Conservation (phyloP, 208 protist species). For the Crithidia fasciculata region DNA sequence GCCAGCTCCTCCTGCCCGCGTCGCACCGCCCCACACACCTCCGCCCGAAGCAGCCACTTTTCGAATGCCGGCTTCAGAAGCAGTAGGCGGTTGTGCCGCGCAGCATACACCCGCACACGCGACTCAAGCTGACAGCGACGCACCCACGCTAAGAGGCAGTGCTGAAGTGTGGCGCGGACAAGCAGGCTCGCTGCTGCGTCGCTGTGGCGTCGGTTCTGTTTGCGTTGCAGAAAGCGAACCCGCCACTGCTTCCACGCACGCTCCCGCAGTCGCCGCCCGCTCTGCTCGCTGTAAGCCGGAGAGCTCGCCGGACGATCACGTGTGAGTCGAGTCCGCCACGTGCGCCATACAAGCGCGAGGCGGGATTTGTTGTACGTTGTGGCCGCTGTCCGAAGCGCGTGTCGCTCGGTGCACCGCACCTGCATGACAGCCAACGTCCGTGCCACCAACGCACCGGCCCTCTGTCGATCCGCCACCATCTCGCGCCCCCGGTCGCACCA, state of each 20-base stretch:
- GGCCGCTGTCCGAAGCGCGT: background rate
- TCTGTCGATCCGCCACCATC: constrained; percentile 6
- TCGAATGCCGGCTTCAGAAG: constrained; percentile 17
- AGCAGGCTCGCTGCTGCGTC: background rate
- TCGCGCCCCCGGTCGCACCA: constrained; percentile 18
- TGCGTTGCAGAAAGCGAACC: background rate
- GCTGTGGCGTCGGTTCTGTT: background rate
- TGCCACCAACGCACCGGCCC: background rate
- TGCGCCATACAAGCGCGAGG: constrained; percentile 5
- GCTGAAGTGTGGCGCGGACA: background rate
- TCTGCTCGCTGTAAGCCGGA: background rate
- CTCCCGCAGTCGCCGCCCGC: background rate
- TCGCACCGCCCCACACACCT: constrained; percentile 24
- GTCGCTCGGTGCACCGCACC: background rate
- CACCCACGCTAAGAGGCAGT: constrained; percentile 15
- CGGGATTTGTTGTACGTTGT: background rate
- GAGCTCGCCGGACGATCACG: background rate
- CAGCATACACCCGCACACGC: constrained; percentile 1
- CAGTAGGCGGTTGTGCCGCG: background rate
- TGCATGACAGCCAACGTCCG: constrained; percentile 11
- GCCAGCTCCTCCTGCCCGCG: constrained; percentile 27
- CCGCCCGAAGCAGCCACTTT: constrained; percentile 17
- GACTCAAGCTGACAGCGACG: constrained; percentile 8
- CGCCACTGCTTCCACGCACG: background rate
- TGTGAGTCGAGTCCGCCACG: background rate